These are phyloP conservation scores for Paramecium sexaurelia DNA, from an alignment of 73 alveolate genomes.

Conservation along the genomic window DNA sequence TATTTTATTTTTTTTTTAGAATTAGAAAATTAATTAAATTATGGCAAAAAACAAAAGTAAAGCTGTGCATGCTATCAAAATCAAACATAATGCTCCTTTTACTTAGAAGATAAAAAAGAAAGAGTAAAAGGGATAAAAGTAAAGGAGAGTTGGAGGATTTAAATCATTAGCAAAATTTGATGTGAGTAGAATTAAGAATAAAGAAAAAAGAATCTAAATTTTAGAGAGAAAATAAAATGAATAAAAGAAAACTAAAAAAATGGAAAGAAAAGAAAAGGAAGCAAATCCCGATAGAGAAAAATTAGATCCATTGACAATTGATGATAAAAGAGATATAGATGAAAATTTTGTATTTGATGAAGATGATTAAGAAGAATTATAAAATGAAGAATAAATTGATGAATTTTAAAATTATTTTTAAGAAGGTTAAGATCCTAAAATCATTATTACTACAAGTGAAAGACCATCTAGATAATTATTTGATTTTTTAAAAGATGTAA, in stretches of 20 bases:
- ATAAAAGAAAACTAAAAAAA: slow-evolving; percentile 42
- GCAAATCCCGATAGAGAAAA: slow-evolving; percentile 64
- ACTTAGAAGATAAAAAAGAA: slow-evolving; percentile 13
- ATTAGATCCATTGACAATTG: slow-evolving; percentile 62
- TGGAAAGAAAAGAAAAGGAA: slow-evolving; percentile 43
- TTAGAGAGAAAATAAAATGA: slow-evolving; percentile 43
- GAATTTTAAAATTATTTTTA: slow-evolving; percentile 56
- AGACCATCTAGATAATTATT: slow-evolving; percentile 61
- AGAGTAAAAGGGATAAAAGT: neutral
- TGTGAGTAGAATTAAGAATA: slow-evolving; percentile 43
- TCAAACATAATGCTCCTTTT: slow-evolving; percentile 39
- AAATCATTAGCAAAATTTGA: slow-evolving; percentile 56
- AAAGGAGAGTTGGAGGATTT: neutral
- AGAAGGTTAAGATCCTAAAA: slow-evolving; percentile 63
- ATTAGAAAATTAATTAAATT: slow-evolving; percentile 11
- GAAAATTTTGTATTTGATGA: slow-evolving; percentile 68
- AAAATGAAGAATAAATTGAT: slow-evolving; percentile 61
- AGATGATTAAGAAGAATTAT: slow-evolving; percentile 62
- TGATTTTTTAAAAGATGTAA: slow-evolving; percentile 60
- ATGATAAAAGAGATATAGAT: slow-evolving; percentile 70
- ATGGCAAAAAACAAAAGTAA: slow-evolving; percentile 47
- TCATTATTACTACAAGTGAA: slow-evolving; percentile 59
- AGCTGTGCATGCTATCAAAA: slow-evolving; percentile 49
- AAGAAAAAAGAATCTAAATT: slow-evolving; percentile 55
- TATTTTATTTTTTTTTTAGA: neutral